These are phyloP conservation scores for Paecilomyces fulvus DNA, from an alignment of 2,329 filamentous ascomycete species.

Conservation along the genomic window DNA sequence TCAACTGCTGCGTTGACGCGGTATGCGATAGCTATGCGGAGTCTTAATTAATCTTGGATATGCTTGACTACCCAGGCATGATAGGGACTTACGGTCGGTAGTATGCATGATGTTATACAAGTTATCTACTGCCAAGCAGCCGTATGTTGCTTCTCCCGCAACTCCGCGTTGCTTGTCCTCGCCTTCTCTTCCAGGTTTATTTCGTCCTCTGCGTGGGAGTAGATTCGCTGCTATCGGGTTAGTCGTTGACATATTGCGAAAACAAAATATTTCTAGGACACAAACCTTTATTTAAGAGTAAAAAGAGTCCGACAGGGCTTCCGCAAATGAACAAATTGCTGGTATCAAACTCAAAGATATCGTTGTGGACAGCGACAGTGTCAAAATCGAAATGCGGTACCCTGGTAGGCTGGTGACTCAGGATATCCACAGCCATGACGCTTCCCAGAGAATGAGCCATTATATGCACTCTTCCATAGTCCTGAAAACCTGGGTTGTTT, in stretches of 20 bases:
- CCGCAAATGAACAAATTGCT: constrained; percentile 82
- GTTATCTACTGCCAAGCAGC: constrained; percentile 89
- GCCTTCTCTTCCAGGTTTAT: constrained; percentile 65
- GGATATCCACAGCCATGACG: constrained; percentile 85
- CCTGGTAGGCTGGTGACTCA: constrained; percentile 77
- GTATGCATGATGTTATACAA: constrained; percentile 86
- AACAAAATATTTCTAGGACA: not conserved
- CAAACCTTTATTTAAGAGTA: constrained; percentile 64
- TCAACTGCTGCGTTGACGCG: constrained; percentile 87
- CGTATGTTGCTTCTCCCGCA: constrained; percentile 71
- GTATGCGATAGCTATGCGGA: constrained; percentile 63
- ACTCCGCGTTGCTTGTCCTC: constrained; percentile 55
- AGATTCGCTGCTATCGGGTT: constrained; percentile 44
- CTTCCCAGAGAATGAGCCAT: constrained; percentile 91
- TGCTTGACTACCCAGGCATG: constrained; percentile 44
- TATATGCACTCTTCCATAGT: constrained; percentile 77
- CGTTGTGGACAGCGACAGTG: constrained; percentile 33
- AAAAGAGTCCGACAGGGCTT: constrained; percentile 85
- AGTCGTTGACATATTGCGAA: constrained; percentile 25
- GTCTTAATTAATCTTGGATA: not conserved
- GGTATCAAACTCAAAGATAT: constrained; percentile 84
- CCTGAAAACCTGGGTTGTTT: constrained; percentile 80
- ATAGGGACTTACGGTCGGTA: constrained; percentile 46
- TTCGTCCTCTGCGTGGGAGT: constrained; percentile 64
- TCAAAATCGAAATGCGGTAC: constrained; percentile 44